Evolutionary conservation across 2,329 filamentous ascomycete genomes (phyloP).

Genomic region (Hypoxylon rubiginosum): DNA sequence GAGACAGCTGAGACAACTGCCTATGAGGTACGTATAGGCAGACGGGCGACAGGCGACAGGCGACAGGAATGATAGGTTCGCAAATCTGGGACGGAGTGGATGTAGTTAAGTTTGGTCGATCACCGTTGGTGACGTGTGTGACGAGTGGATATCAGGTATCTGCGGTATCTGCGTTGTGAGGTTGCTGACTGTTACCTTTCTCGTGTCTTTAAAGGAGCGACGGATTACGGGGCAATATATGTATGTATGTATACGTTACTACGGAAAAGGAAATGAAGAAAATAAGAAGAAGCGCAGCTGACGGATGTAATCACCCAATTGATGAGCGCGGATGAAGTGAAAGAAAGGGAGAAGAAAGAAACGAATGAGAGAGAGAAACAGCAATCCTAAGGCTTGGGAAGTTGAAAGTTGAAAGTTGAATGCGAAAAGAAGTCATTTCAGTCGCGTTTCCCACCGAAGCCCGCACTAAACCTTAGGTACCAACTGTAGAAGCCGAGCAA

Average conservation of each 20-base stretch:
- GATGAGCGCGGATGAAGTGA: slow-evolving; percentile 21
- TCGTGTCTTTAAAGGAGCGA: slow-evolving; percentile 30
- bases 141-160: slow-evolving; percentile 27
- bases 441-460: slow-evolving; percentile 2
- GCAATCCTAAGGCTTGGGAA: slow-evolving; percentile 1
- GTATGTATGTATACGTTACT: no score
- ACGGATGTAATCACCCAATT: slow-evolving; percentile 11
- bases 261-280: slow-evolving; percentile 13
- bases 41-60: no score
- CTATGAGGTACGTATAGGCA: neutral
- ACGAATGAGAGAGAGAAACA: slow-evolving; percentile 34
- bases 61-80: slow-evolving; percentile 7
- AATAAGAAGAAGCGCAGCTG: slow-evolving; percentile 10
- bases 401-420: slow-evolving; percentile 19
- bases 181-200: slow-evolving; percentile 27
- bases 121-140: slow-evolving; percentile 38
- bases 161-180: slow-evolving; percentile 40
- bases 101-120: slow-evolving; percentile 28
- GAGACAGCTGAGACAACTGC: slow-evolving; percentile 12
- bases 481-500: neutral
- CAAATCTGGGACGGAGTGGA: slow-evolving; percentile 4
- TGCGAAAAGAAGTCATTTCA: slow-evolving; percentile 1
- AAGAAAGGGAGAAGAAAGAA: slow-evolving; percentile 30
- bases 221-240: slow-evolving; percentile 11
- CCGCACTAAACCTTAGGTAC: slow-evolving; percentile 19